Percentiles rank a stretch among this genome's conserved stretches.
Conservation (phyloP, 768 basidiomycete genomes). For the Rubroboletus satanas region DNA sequence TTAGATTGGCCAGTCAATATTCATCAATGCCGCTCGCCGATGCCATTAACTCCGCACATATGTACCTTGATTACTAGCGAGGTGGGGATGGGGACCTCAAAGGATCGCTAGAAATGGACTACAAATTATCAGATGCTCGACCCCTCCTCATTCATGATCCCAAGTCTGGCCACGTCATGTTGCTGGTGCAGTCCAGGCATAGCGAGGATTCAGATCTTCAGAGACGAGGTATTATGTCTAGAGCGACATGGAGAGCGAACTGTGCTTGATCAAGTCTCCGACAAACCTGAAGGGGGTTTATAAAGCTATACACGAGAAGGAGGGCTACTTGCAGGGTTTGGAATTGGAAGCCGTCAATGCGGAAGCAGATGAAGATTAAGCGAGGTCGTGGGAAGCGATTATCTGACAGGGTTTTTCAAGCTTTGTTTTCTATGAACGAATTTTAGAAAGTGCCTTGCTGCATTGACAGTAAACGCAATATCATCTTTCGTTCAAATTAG, state of each 20-base stretch:
- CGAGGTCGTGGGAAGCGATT: neutral
- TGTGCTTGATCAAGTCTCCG: neutral
- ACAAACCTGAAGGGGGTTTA: neutral
- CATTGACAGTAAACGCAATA: neutral
- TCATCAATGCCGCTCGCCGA: neutral
- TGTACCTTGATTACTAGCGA: neutral
- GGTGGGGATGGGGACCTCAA: neutral
- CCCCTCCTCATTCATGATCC: neutral
- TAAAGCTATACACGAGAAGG: neutral
- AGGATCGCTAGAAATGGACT: neutral
- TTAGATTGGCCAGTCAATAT: neutral
- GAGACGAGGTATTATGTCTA: neutral
- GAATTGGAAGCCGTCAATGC: neutral
- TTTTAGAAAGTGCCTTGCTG: neutral
- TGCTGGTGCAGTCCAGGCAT: neutral
- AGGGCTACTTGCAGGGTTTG: neutral
- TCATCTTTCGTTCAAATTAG: too few relatives aligned
- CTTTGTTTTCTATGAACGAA: neutral
- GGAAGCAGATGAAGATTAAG: neutral
- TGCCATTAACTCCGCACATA: neutral
- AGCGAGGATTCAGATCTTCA: neutral
- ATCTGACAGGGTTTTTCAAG: neutral
- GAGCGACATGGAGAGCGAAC: neutral
- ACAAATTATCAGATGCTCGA: neutral
- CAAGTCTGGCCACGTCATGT: neutral